Evolutionary conservation across 305 asterid genomes (phyloP), one percentile per base, ranked within the genome.

Genomic region (Nicotiana rustica): DNA sequence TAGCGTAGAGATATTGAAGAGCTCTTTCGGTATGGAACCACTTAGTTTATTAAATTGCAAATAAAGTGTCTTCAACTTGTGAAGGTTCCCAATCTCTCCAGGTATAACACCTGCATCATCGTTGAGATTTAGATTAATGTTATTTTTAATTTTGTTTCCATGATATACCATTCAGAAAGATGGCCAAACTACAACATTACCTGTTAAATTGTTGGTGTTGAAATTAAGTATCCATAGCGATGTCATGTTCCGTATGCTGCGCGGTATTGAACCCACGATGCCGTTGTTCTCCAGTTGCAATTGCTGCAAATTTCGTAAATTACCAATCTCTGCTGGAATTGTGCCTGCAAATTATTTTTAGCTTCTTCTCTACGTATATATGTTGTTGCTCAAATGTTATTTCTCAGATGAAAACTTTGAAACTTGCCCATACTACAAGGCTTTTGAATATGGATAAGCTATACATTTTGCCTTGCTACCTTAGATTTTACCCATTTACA

Each of bases 221-320:
- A 69, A 18, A 38, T 25, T 67, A 17, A 82, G 17, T 3, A 1
- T 0, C 10, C 1, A 5, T 38, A 88, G 87, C 21, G 69, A 8
- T 2, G 83, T 84, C 52, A 49, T 56, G 31, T 85, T 87, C n/a
- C 38, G 19, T 71, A 87, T 57, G 12, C 79, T 81, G n/a, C 4
- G 13, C 3, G 90, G 90, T 33, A 85, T 60, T 44, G 36, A 36
- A 15, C 90, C 90, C 36, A 29, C 38, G 4, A 87, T 36, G 57
- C 10, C 17, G 31, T 83, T 36, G 69, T 87, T 83, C 6, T 0
- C 4, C 19, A 60, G 66, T 15, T 69, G 70, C 18, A 31, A 41
- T 36, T 70, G n/a, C 82, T 65, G 52, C 70, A 57, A 59, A 3
- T 61, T 78, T 1, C n/a, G 5, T 33, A 61, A 44, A 25, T 14